These are phyloP conservation scores for Heliophila coronopifolia DNA, from an alignment of 441 rosid species.

Conservation along the genomic window DNA sequence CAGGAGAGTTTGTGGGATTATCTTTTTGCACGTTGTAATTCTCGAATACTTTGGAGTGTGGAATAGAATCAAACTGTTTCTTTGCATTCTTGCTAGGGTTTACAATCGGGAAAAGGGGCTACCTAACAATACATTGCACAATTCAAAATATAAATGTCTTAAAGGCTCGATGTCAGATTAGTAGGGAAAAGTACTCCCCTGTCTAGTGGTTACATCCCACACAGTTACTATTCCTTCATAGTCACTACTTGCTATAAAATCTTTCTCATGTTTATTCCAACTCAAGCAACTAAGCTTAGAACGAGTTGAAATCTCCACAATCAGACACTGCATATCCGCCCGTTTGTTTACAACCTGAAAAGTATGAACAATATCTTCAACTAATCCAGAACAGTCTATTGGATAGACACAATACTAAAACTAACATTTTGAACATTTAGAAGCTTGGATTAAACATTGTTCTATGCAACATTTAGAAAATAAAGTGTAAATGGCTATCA, in stretches of 20 bases:
- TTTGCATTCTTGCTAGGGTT: too few relatives aligned
- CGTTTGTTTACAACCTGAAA: constrained; percentile 80
- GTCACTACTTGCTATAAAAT: constrained; percentile 97
- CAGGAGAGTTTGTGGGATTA: too few relatives aligned
- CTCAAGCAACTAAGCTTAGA: constrained; percentile 98
- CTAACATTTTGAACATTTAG: neutral
- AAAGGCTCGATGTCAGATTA: neutral
- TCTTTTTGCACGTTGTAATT: too few relatives aligned
- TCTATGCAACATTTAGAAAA: neutral
- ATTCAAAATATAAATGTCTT: constrained; percentile 1
- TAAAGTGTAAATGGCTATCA: constrained; percentile 7
- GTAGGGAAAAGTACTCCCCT: constrained; percentile 41
- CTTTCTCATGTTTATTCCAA: constrained; percentile 92
- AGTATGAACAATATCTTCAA: constrained; percentile 18
- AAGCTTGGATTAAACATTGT: constrained; percentile 4
- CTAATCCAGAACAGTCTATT: neutral
- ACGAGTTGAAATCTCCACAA: constrained; percentile 93
- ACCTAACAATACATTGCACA: constrained; percentile 14
- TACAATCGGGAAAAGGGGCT: too few relatives aligned
- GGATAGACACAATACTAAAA: neutral
- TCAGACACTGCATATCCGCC: constrained; percentile 74
- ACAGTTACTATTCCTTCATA: constrained; percentile 97
- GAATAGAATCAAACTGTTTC: too few relatives aligned
- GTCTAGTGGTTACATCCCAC: constrained; percentile 95
- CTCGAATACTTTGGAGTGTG: too few relatives aligned